phyloP scores from a whole-genome alignment of 345 rosid genomes.

The Eucalyptus curtisii region DNA sequence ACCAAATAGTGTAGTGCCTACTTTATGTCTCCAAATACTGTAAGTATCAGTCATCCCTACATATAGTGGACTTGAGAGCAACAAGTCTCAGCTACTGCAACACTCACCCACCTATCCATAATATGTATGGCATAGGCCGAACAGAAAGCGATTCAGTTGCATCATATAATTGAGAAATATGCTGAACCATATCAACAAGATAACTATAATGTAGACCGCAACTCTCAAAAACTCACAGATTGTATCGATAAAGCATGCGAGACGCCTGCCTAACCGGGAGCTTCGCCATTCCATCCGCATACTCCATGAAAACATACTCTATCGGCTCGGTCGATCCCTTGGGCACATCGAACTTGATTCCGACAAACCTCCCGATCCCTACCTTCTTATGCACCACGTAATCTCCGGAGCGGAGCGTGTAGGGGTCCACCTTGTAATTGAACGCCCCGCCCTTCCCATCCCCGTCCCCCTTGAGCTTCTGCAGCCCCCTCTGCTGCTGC shows the following conservation, averaged over 20 bases:
- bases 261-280: conserved; percentile 89
- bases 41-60: background rate
- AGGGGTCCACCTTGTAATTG: conserved; percentile 86
- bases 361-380: conserved; percentile 83
- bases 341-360: conserved; percentile 65
- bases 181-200: background rate
- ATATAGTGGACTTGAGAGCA: background rate
- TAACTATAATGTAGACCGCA: background rate
- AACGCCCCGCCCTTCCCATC: conserved; percentile 22
- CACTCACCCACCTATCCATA: background rate
- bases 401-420: conserved; percentile 58
- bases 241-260: conserved; percentile 82
- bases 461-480: conserved; percentile 60
- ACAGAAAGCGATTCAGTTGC: background rate
- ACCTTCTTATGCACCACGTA: conserved; percentile 95
- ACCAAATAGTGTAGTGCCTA: background rate
- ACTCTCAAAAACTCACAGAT: conserved; percentile 37
- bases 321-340: conserved; percentile 47
- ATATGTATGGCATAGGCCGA: background rate
- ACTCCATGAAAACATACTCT: conserved; percentile 83
- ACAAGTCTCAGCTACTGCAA: background rate
- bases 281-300: conserved; percentile 96
- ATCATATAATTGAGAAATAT: background rate
- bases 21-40: background rate
- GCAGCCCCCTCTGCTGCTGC: conserved; percentile 86